These are phyloP conservation scores for Hansfordia pulvinata DNA, from an alignment of 2,329 filamentous ascomycete species.

Conservation along the genomic window DNA sequence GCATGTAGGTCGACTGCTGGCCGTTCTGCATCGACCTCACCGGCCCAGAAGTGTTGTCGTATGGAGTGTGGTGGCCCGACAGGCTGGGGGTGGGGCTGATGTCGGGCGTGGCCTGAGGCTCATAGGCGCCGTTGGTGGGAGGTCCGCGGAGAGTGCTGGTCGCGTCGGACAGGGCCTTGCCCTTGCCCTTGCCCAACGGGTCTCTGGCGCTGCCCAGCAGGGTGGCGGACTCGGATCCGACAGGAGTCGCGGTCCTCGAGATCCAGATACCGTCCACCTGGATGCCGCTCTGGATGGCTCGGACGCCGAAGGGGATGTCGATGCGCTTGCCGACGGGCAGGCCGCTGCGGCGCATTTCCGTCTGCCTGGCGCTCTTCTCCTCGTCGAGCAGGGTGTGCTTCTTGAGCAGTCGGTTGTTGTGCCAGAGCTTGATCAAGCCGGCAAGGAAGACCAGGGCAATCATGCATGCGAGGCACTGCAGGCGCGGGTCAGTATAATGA, in stretches of 20 bases:
- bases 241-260: constrained; percentile 33
- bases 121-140: no score
- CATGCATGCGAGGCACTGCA: constrained; percentile 55
- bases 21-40: constrained; percentile 4
- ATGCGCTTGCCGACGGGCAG: constrained; percentile 28
- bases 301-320: constrained; percentile 74
- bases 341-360: constrained; percentile 40
- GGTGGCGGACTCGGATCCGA: constrained; percentile 10
- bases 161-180: constrained; percentile 11
- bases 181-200: constrained; percentile 12
- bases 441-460: constrained; percentile 58
- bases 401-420: constrained; percentile 38
- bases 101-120: no score
- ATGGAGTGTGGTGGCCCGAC: constrained; percentile 8
- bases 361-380: constrained; percentile 41
- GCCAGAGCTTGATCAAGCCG: constrained; percentile 55
- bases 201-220: constrained; percentile 11
- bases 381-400: constrained; percentile 53
- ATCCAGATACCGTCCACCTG: constrained; percentile 80
- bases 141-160: no score
- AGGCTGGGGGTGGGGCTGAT: constrained; percentile 9
- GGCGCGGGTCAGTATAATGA: constrained; percentile 2
- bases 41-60: constrained; percentile 3
- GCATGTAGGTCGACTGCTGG: constrained; percentile 9
- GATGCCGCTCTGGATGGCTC: constrained; percentile 71